Conservation (phyloP, 768 basidiomycete species). For the Panaeolus papilionaceus region DNA sequence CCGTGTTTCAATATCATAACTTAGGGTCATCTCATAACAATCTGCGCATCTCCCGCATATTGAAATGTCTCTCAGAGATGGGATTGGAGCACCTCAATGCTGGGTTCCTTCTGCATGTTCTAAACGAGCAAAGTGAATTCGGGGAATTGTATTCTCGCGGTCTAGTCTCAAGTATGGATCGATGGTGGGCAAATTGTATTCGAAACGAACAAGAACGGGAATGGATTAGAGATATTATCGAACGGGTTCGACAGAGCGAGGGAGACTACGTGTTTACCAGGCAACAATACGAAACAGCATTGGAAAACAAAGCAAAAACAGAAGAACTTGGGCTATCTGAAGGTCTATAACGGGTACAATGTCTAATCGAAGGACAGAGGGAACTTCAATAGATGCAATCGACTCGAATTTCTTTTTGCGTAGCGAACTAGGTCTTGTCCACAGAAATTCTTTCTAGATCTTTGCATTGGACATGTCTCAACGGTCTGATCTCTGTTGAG, state of each 20-base stretch:
- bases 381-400: slow-evolving; percentile 4
- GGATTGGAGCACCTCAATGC: slow-evolving; percentile 68
- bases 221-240: slow-evolving; percentile 58
- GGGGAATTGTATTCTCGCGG: slow-evolving; percentile 53
- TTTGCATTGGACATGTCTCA: background rate
- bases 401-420: background rate
- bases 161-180: slow-evolving; percentile 70
- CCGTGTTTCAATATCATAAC: slow-evolving; percentile 18
- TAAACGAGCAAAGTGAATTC: slow-evolving; percentile 71
- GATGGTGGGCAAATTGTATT: slow-evolving; percentile 81
- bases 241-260: slow-evolving; percentile 50
- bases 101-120: slow-evolving; percentile 71
- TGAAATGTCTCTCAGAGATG: slow-evolving; percentile 77
- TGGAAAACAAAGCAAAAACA: slow-evolving; percentile 46
- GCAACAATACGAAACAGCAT: slow-evolving; percentile 57
- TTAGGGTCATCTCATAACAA: slow-evolving; percentile 76
- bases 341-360: slow-evolving; percentile 9
- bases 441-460: background rate
- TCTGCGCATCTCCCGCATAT: slow-evolving; percentile 76
- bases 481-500: slow-evolving; percentile 12
- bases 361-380: background rate
- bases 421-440: slow-evolving; percentile 8
- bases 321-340: slow-evolving; percentile 38
- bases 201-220: slow-evolving; percentile 63
- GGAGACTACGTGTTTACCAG: slow-evolving; percentile 58